Evolutionary conservation across 352 stramenopile species (phyloP).

Genomic region (Salisapilia sapeloensis): DNA sequence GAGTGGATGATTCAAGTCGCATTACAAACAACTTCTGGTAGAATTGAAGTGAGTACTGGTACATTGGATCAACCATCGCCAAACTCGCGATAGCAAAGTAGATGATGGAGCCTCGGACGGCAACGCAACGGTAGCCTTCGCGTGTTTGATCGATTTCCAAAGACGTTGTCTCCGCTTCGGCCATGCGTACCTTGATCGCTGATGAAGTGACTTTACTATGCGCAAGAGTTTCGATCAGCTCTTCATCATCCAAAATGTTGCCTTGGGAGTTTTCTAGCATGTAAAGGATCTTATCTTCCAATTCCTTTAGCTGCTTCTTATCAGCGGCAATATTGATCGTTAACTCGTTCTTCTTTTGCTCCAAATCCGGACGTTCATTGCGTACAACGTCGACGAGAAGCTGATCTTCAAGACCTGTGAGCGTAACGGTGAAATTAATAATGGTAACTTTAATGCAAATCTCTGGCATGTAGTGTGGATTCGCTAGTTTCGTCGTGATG

Average conservation of each 20-base stretch:
- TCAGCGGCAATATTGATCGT: slow-evolving; percentile 86
- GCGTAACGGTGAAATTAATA: slow-evolving; percentile 91
- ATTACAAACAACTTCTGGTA: slow-evolving; percentile 88
- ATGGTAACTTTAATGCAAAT: slow-evolving; percentile 91
- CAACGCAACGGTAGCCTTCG: slow-evolving; percentile 84
- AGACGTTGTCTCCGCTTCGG: slow-evolving; percentile 79
- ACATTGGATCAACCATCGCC: slow-evolving; percentile 88
- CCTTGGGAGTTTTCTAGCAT: slow-evolving; percentile 87
- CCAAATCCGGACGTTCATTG: slow-evolving; percentile 83
- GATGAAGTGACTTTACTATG: slow-evolving; percentile 84
- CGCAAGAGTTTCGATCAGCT: slow-evolving; percentile 83
- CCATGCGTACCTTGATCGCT: slow-evolving; percentile 83
- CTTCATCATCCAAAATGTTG: slow-evolving; percentile 91
- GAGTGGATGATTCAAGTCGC: slow-evolving; percentile 66
- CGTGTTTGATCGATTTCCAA: slow-evolving; percentile 82
- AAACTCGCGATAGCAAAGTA: slow-evolving; percentile 90
- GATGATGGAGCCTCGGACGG: slow-evolving; percentile 81
- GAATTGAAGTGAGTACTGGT: slow-evolving; percentile 90
- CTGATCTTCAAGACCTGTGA: slow-evolving; percentile 85
- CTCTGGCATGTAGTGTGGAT: slow-evolving; percentile 90
- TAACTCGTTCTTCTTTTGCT: slow-evolving; percentile 85
- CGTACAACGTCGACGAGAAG: slow-evolving; percentile 86
- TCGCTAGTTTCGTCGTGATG: slow-evolving; percentile 89
- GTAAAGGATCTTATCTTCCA: slow-evolving; percentile 90
- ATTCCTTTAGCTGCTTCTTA: slow-evolving; percentile 87